Evolutionary conservation across 108 stramenopile species (phyloP), one percentile per base, ranked within the genome.

Genomic region (Cyclostephanos tholiformis): DNA sequence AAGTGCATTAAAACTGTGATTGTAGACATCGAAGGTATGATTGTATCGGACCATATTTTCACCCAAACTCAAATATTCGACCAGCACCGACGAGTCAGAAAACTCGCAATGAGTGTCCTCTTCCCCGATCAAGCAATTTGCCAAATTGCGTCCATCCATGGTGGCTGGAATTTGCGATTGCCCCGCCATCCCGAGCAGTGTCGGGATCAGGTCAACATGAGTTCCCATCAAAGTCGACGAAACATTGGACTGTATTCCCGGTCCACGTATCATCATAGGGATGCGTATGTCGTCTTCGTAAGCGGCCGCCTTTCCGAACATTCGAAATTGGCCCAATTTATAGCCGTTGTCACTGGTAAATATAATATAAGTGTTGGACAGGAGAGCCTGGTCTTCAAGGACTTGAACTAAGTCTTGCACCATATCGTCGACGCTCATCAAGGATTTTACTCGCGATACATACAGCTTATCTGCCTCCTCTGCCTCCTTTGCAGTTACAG

Each of bases 311-410:
- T 88, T 85, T 50, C 86, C 86, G 51, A 84, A 67, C 39, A 71
- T 74, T 6, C 36, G 36, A 6, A 36, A 36, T 6, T 36, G 36
- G 6, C 36, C 36, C 36, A 36, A 36, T 6, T 36, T 4, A 75
- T 64, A 87, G 13, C 86, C 86, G 76, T 87, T 84, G 72, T 87
- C 86, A 25, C 59, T 71, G 0, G 86, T 87, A 52, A 76, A 87
- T 14, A 87, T 6, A 26, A 87, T 22, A 50, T 82, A 82, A 13
- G 86, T 87, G 49, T 75, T 52, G 25, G 82, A 62, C 44, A 87
- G 48, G 9, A 51, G 32, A 9, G 64, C 71, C 14, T 63, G 35
- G 25, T 67, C 44, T 30, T 70, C 52, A 22, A 74, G 60, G 22
- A n/a, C 6, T 58, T 35, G 17, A 0, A 84, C 49, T 20, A 87